Base-by-base conservation (phyloP, 805 yeast genomes). In the Wickerhamiella brachini region DNA sequence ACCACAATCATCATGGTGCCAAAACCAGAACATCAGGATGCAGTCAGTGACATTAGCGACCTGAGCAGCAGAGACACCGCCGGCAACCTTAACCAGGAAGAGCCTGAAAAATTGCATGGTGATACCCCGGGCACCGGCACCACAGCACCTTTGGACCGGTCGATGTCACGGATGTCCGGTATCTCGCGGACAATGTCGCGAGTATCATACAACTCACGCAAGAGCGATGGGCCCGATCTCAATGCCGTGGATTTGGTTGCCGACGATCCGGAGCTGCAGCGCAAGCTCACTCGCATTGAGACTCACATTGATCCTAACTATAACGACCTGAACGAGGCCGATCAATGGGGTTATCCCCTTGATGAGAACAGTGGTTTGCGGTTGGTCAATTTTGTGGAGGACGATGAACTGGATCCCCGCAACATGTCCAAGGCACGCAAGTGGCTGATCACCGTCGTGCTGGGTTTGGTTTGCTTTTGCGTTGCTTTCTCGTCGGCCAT, bases 401-500 rank as follows among this genome's bases (percentile, higher is more conserved):
- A 45, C n/a, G 47, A 45, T n/a, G 24, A 29, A 7, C 9, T 23
- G 21, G 39, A 45, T 18, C 47, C 47, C 26, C 38, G 39, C 24
- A 45, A 26, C 17, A 29, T 45, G 38, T 45, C 47, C 3, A n/a
- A 26, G 17, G 38, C 23, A n/a, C 21, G 47, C 21, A 62, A 60
- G 56, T 60, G 70, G 66, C 47, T 54, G 31, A 62, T 82, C 63
- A 87, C 97, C 0, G 63, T 83, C 29, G 56, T 80, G 9, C 70
- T 85, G 22, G 80, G 95, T 1, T 57, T 78, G 31, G 73, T 85
- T 55, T 96, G 89, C 48, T 81, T 89, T 52, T 77, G 87, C 60
- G 95, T 90, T 29, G 97, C 97, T 1, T 88, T 85, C 65, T 96
- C 96, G 42, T 85, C 95, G 3, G 83, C 96, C 1, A 83, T 90